Conservation (phyloP, 441 rosid genomes). For the Daphne laureola region DNA sequence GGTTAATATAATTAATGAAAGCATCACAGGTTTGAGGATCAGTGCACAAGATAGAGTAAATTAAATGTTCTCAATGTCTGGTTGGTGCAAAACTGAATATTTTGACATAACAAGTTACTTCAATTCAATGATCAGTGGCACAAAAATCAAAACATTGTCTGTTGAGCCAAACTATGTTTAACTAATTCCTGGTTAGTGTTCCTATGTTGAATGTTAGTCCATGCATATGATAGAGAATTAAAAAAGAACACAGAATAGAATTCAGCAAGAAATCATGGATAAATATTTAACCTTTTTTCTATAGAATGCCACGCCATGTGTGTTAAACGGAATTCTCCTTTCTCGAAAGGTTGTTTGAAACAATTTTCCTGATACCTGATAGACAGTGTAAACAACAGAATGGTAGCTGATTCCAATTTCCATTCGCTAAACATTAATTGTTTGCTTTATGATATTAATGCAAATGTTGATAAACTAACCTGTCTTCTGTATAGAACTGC, state of each 20-base stretch:
- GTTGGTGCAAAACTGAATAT: neutral
- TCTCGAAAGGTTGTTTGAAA: constrained; percentile 79
- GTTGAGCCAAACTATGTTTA: no score
- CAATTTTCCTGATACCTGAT: constrained; percentile 76
- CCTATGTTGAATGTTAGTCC: no score
- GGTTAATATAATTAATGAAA: constrained; percentile 7
- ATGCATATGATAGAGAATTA: no score
- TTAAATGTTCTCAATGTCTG: constrained; percentile 3
- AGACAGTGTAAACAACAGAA: constrained; percentile 9
- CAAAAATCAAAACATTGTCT: no score
- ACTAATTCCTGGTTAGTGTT: no score
- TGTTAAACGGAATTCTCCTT: constrained; percentile 88
- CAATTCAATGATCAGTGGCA: no score
- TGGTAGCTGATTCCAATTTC: constrained; percentile 11
- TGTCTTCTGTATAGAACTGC: constrained; percentile 95
- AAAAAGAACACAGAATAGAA: no score
- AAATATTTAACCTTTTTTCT: constrained; percentile 66
- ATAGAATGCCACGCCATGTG: constrained; percentile 93
- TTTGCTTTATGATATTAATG: constrained; percentile 12
- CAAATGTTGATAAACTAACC: constrained; percentile 40
- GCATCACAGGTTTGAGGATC: neutral
- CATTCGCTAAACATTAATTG: constrained; percentile 8
- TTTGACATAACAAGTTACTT: no score
- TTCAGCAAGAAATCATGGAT: no score
- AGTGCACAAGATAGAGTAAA: neutral